Evolutionary conservation across 495 filamentous ascomycete genomes (phyloP).

Genomic region (Annulohypoxylon moriforme): DNA sequence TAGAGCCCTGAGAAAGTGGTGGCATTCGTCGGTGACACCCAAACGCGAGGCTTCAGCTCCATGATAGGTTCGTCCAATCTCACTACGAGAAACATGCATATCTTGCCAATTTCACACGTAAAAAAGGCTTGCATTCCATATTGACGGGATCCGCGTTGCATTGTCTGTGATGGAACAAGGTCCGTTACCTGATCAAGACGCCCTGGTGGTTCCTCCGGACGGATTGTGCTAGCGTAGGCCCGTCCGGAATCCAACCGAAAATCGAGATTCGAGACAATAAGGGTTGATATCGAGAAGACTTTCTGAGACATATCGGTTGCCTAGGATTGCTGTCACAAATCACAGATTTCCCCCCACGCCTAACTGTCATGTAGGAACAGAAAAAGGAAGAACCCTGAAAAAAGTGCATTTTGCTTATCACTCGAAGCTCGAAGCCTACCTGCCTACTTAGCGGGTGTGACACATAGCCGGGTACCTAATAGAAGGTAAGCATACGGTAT

Average conservation of each 20-base stretch:
- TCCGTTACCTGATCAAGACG: slow-evolving; percentile 24
- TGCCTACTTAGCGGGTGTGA: background rate
- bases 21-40: slow-evolving; percentile 33
- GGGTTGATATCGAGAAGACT: slow-evolving; percentile 17
- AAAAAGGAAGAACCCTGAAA: slow-evolving; percentile 13
- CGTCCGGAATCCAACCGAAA: slow-evolving; percentile 33
- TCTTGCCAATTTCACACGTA: slow-evolving; percentile 19
- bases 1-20: slow-evolving; percentile 13
- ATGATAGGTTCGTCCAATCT: slow-evolving; percentile 33
- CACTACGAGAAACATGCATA: slow-evolving; percentile 38
- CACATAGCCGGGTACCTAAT: background rate
- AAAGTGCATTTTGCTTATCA: slow-evolving; percentile 18
- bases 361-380: slow-evolving; percentile 1
- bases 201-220: slow-evolving; percentile 11
- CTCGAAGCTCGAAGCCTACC: slow-evolving; percentile 10
- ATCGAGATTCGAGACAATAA: slow-evolving; percentile 28
- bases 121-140: slow-evolving; percentile 19
- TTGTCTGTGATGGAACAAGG: slow-evolving; percentile 28
- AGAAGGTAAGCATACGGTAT: slow-evolving; percentile 17
- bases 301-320: slow-evolving; percentile 12
- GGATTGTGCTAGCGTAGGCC: background rate
- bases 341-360: slow-evolving; percentile 19
- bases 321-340: slow-evolving; percentile 7
- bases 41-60: slow-evolving; percentile 32
- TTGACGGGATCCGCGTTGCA: slow-evolving; percentile 36